Base-by-base conservation (phyloP, 441 rosid genomes). In the Populus hybrid region DNA sequence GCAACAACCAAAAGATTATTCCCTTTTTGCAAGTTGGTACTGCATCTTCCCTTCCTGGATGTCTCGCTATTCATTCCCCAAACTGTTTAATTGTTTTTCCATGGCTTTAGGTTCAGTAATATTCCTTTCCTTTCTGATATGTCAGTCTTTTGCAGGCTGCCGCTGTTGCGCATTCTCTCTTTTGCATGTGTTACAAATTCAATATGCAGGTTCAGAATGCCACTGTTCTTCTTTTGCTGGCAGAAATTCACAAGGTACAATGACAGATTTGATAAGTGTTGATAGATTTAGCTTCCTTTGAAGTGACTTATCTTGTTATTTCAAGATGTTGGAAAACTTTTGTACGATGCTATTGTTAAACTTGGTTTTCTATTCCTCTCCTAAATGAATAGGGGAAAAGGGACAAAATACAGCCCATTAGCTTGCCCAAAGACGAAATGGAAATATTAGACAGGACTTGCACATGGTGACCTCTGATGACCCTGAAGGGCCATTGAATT, bases 241-340 rank as follows among this genome's bases (percentile, higher is more conserved):
- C 98, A 46, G 98, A 96, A 91, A 96, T 96, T 82, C 98, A 94
- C 90, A 92, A 92, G 98, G 98, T 96, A 88, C 65, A 76, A 24
- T 78, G 40, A 70, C 72, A 61, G 72, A 77, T 74, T 77, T 72
- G 50, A 2, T 7, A 63, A 36, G 59, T 54, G 2, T 73, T 54
- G 64, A 30, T 28, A 67, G 73, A 74, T 68, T 70, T 36, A 28
- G 46, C 12, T 82, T 59, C 46, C 66, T 70, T 66, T 35, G 23
- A 71, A 32, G 38, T 61, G n/a, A 16, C 34, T 14, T 65, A 28
- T 63, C 67, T 20, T 59, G 30, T 65, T n/a, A 20, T 38, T 10
- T 32, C 26, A 70, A 66, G 28, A 40, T 38, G 36, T 23, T 61
- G 66, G 66, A 61, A 9, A 21, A 21, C 12, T 61, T 67, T 24